phyloP scores from a whole-genome alignment of 371 early-diverging fungal genomes.

The Choanephora cucurbitarum region DNA sequence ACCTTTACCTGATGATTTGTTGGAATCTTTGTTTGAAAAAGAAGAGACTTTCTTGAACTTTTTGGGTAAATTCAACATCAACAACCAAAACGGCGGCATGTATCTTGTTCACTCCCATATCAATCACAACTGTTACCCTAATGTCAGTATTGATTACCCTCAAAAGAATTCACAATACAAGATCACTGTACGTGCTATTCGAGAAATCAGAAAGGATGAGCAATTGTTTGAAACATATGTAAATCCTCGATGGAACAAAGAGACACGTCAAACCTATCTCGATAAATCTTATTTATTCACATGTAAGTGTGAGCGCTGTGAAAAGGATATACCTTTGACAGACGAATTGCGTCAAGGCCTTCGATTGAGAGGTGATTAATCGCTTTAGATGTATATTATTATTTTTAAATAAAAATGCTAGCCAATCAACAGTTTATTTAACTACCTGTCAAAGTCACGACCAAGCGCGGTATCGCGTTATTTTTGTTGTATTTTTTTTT shows the following conservation, averaged over 20 bases:
- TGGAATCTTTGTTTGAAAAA: slow-evolving; percentile 52
- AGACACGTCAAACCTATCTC: slow-evolving; percentile 58
- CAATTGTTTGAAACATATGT: slow-evolving; percentile 65
- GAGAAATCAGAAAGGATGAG: slow-evolving; percentile 60
- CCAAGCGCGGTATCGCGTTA: no score
- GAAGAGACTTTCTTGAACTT: slow-evolving; percentile 61
- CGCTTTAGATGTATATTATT: no score
- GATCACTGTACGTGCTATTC: slow-evolving; percentile 55
- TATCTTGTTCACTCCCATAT: slow-evolving; percentile 65
- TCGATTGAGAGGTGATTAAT: slow-evolving; percentile 43
- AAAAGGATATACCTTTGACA: slow-evolving; percentile 49
- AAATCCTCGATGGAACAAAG: slow-evolving; percentile 66
- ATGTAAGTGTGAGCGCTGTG: slow-evolving; percentile 64
- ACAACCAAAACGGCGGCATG: slow-evolving; percentile 71
- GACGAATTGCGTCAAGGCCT: slow-evolving; percentile 49
- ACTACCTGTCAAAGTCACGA: no score
- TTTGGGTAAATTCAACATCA: slow-evolving; percentile 68
- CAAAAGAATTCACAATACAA: slow-evolving; percentile 52
- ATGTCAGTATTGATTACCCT: slow-evolving; percentile 58
- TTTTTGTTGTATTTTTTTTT: no score
- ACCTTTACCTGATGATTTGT: slow-evolving; percentile 51
- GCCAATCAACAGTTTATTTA: no score
- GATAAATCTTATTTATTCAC: slow-evolving; percentile 61
- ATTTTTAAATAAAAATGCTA: no score
- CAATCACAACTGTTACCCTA: slow-evolving; percentile 62